Evolutionary conservation across 768 basidiomycete genomes (phyloP).

Genomic region (Dendrothele bispora): DNA sequence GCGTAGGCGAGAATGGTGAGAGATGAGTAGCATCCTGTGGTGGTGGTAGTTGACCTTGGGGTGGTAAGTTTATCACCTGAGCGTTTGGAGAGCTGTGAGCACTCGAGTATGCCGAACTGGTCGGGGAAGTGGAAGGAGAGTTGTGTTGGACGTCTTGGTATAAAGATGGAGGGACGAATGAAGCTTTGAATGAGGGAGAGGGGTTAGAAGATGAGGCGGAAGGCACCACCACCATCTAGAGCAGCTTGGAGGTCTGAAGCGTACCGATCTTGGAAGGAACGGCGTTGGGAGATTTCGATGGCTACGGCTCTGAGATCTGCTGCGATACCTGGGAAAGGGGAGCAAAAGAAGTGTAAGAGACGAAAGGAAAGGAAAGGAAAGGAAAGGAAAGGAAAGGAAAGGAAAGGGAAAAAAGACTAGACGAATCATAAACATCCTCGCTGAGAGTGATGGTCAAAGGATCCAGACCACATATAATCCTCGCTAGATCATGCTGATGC

Average conservation of each 20-base stretch:
- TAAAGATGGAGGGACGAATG: constrained; percentile 70
- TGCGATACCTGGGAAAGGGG: constrained; percentile 63
- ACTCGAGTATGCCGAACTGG: no score
- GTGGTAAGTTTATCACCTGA: no score
- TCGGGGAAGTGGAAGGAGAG: no score
- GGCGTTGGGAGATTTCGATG: constrained; percentile 82
- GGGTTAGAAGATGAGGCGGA: constrained; percentile 41
- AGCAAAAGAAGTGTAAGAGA: constrained; percentile 39
- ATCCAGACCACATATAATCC: constrained; percentile 69
- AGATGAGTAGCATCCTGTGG: constrained; percentile 26
- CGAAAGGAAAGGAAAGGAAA: no score
- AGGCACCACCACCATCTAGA: no score
- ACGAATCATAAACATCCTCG: no score
- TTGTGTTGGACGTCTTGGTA: constrained; percentile 58
- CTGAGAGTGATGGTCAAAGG: no score
- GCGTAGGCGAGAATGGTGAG: constrained; percentile 21
- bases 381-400: no score
- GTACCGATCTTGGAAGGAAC: constrained; percentile 83
- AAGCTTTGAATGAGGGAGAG: constrained; percentile 42
- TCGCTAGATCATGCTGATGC: constrained; percentile 79
- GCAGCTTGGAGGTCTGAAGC: constrained; percentile 76
- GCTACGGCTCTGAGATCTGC: constrained; percentile 84
- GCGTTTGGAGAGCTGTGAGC: no score
- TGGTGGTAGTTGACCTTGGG: no score
- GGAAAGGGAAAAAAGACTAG: no score